These are phyloP conservation scores for Hymenoscyphus fraxineus DNA, from an alignment of 2,329 filamentous ascomycete genomes.

Conservation along the genomic window DNA sequence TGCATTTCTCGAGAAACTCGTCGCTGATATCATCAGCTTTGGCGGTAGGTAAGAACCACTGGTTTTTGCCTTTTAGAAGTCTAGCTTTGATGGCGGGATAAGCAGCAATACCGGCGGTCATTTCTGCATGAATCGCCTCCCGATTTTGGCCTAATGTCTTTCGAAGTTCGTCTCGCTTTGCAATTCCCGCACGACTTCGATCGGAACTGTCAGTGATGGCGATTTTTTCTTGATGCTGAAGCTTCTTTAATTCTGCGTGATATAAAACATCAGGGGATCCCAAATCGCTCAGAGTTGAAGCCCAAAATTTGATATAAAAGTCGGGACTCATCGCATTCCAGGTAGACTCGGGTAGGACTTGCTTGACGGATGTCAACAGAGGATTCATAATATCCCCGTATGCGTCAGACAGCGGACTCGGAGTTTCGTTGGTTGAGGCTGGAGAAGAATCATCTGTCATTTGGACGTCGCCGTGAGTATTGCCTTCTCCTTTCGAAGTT, in stretches of 20 bases:
- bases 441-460: conserved; percentile 34
- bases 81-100: conserved; percentile 65
- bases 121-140: conserved; percentile 68
- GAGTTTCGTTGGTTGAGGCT: conserved; percentile 24
- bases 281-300: conserved; percentile 77
- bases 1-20: conserved; percentile 80
- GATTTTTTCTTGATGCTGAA: conserved; percentile 63
- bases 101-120: conserved; percentile 63
- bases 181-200: conserved; percentile 61
- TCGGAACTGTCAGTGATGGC: conserved; percentile 71
- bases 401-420: conserved; percentile 14
- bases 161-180: conserved; percentile 66
- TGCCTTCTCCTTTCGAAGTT: conserved; percentile 6
- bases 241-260: conserved; percentile 65
- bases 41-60: conserved; percentile 69
- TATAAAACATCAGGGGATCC: conserved; percentile 75
- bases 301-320: conserved; percentile 92
- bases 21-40: conserved; percentile 68
- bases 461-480: conserved; percentile 35
- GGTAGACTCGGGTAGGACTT: conserved; percentile 56
- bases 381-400: conserved; percentile 70
- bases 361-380: conserved; percentile 65
- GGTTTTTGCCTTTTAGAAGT: conserved; percentile 69
- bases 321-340: conserved; percentile 71
- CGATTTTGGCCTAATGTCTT: conserved; percentile 66